A percentile compares a stretch with the other conserved stretches of the same genome.
Evolutionary conservation across 1,284 basidiomycete genomes (phyloP).

Genomic region (Ustilago crameri): DNA sequence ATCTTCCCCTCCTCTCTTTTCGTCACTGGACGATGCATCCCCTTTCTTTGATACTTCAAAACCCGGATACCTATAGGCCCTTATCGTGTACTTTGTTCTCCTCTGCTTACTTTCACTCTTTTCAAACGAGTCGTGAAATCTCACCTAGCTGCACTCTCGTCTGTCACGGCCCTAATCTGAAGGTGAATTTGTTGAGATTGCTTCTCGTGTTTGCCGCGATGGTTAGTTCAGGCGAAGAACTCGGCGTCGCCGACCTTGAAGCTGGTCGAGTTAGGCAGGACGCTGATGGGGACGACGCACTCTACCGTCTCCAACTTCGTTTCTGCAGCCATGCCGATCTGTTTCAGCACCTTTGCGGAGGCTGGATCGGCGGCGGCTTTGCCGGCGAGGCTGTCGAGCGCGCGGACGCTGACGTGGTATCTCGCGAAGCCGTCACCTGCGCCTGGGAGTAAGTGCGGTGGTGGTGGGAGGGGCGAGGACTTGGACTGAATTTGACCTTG

Average conservation of each 20-base stretch:
- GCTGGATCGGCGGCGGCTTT: slow-evolving; percentile 7
- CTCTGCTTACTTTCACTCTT: slow-evolving; percentile 1
- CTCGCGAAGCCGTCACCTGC: slow-evolving; percentile 55
- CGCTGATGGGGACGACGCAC: slow-evolving; percentile 60
- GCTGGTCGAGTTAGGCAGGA: slow-evolving; percentile 59
- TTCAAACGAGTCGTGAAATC: too few relatives aligned
- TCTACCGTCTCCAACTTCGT: slow-evolving; percentile 65
- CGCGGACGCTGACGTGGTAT: slow-evolving; percentile 56
- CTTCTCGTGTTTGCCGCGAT: neutral
- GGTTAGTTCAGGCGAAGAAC: slow-evolving; percentile 43
- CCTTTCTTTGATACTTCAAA: neutral
- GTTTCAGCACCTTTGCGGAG: slow-evolving; percentile 3
- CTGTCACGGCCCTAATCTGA: neutral
- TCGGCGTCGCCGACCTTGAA: slow-evolving; percentile 50
- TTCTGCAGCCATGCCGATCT: slow-evolving; percentile 24
- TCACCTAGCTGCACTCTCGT: neutral
- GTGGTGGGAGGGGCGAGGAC: slow-evolving; percentile 23
- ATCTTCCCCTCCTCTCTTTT: neutral
- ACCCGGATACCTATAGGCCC: neutral
- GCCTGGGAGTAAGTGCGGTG: slow-evolving; percentile 50
- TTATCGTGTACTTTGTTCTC: too few relatives aligned
- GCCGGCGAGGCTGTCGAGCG: slow-evolving; percentile 37
- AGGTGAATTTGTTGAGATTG: neutral
- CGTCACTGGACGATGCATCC: neutral
- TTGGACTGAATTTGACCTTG: too few relatives aligned